phyloP scores from a whole-genome alignment of 2,329 filamentous ascomycete genomes.

The Clarireedia monteithiana region DNA sequence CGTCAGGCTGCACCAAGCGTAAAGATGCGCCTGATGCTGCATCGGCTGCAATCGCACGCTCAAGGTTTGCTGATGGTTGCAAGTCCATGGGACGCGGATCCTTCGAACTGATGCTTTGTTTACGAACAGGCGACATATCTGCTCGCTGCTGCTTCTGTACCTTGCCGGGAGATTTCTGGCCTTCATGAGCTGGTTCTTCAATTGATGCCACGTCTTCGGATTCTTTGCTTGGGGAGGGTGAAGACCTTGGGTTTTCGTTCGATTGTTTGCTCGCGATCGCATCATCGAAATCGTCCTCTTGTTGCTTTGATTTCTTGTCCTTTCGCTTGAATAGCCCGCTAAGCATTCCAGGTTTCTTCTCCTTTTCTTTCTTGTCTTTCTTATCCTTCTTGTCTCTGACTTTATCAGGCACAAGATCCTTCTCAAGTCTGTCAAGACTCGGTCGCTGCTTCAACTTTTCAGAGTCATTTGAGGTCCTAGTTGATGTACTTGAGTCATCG shows the following conservation, averaged over 20 bases:
- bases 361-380: slow-evolving; percentile 49
- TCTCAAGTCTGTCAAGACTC: slow-evolving; percentile 72
- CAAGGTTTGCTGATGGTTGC: slow-evolving; percentile 20
- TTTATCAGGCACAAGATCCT: slow-evolving; percentile 56
- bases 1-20: slow-evolving; percentile 26
- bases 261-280: slow-evolving; percentile 27
- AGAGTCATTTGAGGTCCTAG: slow-evolving; percentile 35
- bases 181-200: slow-evolving; percentile 22
- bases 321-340: slow-evolving; percentile 47
- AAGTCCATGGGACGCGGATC: slow-evolving; percentile 20
- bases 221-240: slow-evolving; percentile 28
- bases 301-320: slow-evolving; percentile 37
- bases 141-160: slow-evolving; percentile 54
- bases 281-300: slow-evolving; percentile 46
- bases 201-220: slow-evolving; percentile 23
- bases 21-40: slow-evolving; percentile 25
- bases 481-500: slow-evolving; percentile 54
- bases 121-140: slow-evolving; percentile 23
- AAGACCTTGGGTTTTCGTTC: slow-evolving; percentile 34
- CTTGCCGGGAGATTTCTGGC: slow-evolving; percentile 56
- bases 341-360: slow-evolving; percentile 51
- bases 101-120: slow-evolving; percentile 13
- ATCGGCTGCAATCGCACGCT: slow-evolving; percentile 21
- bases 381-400: slow-evolving; percentile 62
- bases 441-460: slow-evolving; percentile 48